Conservation (phyloP, 2,329 filamentous ascomycete genomes). For the Penicillium polonicum region DNA sequence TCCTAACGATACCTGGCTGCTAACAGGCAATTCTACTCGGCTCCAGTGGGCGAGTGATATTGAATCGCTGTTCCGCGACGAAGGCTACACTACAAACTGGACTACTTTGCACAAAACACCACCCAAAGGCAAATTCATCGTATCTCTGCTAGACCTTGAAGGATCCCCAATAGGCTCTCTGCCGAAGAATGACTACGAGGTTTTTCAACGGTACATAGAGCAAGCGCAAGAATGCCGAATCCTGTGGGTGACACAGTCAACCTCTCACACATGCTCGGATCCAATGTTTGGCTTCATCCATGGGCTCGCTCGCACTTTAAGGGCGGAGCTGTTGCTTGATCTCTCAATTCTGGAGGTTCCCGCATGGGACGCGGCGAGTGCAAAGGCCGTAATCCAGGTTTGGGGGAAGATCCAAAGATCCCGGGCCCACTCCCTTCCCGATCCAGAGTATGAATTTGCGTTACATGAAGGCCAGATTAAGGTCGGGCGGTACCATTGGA, state of each 20-base stretch:
- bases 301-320: conserved; percentile 14
- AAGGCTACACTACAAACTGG: not conserved
- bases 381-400: not conserved
- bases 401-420: conserved; percentile 6
- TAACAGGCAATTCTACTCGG: not conserved
- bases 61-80: not conserved
- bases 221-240: conserved; percentile 1
- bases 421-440: not conserved
- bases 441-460: conserved; percentile 14
- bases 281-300: conserved; percentile 12
- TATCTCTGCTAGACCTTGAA: not conserved
- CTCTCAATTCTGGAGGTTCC: conserved; percentile 15
- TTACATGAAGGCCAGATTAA: conserved; percentile 7
- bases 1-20: not conserved
- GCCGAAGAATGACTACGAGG: not conserved
- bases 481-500: conserved; percentile 15
- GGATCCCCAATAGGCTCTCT: not conserved
- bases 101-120: not conserved
- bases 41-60: not conserved
- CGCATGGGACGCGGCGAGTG: not conserved
- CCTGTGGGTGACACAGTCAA: conserved; percentile 11
- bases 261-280: conserved; percentile 6
- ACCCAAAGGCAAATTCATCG: not conserved
- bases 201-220: not conserved
- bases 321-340: conserved; percentile 9